These are phyloP conservation scores for Phoenix dactylifera DNA, from an alignment of 176 grass and related monocot species.

Conservation along the genomic window DNA sequence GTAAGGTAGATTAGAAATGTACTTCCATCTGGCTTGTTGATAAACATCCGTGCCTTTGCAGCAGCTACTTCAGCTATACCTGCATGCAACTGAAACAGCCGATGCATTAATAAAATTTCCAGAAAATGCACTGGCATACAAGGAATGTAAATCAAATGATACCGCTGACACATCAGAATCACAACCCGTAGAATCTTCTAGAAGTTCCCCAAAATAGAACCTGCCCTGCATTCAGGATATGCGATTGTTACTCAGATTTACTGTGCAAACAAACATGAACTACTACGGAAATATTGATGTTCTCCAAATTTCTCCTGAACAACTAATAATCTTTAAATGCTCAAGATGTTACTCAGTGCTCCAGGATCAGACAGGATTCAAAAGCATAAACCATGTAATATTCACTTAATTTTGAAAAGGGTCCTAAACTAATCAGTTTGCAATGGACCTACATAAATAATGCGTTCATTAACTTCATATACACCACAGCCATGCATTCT, in stretches of 20 bases:
- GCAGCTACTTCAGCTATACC: conserved; percentile 39
- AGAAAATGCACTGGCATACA: background rate
- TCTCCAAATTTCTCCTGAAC: no score
- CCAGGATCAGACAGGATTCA: no score
- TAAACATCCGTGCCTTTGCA: conserved; percentile 36
- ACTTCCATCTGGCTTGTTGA: conserved; percentile 33
- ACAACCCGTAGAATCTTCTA: conserved; percentile 22
- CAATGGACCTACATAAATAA: conserved; percentile 24
- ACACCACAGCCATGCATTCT: conserved; percentile 37
- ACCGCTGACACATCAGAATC: conserved; percentile 12
- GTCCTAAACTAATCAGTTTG: background rate
- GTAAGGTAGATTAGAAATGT: conserved; percentile 1
- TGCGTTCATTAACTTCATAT: conserved; percentile 32
- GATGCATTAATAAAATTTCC: conserved; percentile 1
- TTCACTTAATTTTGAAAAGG: no score
- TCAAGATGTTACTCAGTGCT: no score
- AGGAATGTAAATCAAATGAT: background rate
- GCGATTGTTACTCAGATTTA: no score
- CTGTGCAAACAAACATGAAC: no score
- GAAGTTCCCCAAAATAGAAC: conserved; percentile 25
- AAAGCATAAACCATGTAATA: no score
- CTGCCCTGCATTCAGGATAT: conserved; percentile 18
- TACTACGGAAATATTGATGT: no score
- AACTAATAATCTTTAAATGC: no score
- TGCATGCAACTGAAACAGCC: conserved; percentile 23